A percentile compares a stretch with the other conserved stretches of the same genome.
Evolutionary conservation across 2,329 filamentous ascomycete genomes (phyloP).

Genomic region (Neoscytalidium dimidiatum): DNA sequence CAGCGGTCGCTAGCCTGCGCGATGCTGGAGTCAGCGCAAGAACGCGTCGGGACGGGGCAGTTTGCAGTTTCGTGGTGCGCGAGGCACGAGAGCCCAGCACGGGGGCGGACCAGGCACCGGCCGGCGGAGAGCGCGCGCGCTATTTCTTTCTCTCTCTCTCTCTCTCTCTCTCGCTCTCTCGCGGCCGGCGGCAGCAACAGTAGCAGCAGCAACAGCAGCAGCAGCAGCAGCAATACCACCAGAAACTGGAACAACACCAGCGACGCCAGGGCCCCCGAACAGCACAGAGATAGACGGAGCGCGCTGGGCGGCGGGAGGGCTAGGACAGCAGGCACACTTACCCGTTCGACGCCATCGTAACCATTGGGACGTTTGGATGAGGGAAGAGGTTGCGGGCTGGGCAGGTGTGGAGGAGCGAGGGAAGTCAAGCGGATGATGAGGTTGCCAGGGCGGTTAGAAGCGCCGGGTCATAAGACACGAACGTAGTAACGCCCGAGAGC

Average conservation of each 20-base stretch:
- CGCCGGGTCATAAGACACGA: slow-evolving; percentile 14
- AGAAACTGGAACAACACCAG: slow-evolving; percentile 3
- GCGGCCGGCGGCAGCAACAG: slow-evolving; percentile 14
- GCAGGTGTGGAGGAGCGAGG: slow-evolving; percentile 7
- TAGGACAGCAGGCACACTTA: slow-evolving; percentile 30
- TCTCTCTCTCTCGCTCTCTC: neutral
- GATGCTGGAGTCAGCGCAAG: slow-evolving; percentile 10
- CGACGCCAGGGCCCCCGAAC: slow-evolving; percentile 1
- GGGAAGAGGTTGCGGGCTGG: neutral
- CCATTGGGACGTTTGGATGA: slow-evolving; percentile 33
- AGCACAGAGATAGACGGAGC: neutral
- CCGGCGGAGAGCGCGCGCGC: neutral
- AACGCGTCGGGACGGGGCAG: neutral
- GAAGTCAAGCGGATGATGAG: slow-evolving; percentile 6
- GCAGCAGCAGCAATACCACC: neutral
- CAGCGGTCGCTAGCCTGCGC: slow-evolving; percentile 37
- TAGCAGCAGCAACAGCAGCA: slow-evolving; percentile 19
- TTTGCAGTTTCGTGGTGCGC: neutral
- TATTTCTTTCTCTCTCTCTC: neutral
- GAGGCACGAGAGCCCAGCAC: neutral
- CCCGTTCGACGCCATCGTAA: slow-evolving; percentile 48
- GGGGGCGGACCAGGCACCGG: slow-evolving; percentile 5
- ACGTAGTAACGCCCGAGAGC: slow-evolving; percentile 13
- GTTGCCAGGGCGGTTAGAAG: slow-evolving; percentile 18
- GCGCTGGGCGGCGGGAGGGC: neutral